Conservation (phyloP, 306 rosid species). For the Canavalia ensiformis region DNA sequence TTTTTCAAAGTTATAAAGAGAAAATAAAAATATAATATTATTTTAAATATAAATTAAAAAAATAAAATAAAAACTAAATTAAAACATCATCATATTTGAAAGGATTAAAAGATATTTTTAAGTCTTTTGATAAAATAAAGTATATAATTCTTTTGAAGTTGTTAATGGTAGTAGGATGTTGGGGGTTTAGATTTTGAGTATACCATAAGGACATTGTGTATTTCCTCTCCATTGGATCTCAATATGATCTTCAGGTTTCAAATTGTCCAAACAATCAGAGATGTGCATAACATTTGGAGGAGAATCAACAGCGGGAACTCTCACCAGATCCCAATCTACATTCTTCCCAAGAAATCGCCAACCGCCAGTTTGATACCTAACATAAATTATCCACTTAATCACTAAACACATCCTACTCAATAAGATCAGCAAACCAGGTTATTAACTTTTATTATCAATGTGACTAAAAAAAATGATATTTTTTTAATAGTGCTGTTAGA, state of each 20-base stretch:
- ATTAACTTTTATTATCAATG: background rate
- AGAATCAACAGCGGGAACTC: constrained; percentile 63
- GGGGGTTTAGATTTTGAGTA: background rate
- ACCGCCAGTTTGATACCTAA: constrained; percentile 66
- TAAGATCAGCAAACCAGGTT: background rate
- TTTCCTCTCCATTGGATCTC: constrained; percentile 77
- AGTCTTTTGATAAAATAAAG: no score
- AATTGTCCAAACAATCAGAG: constrained; percentile 59
- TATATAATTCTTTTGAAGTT: no score
- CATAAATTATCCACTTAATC: constrained; percentile 16
- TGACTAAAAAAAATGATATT: background rate
- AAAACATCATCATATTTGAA: no score
- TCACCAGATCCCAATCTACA: constrained; percentile 68
- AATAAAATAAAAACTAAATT: no score
- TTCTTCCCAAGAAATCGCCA: constrained; percentile 59
- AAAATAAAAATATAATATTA: no score
- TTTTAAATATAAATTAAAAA: no score
- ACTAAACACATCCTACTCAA: background rate
- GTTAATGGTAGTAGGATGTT: no score
- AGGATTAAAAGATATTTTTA: no score
- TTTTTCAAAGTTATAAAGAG: no score
- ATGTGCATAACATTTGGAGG: constrained; percentile 60
- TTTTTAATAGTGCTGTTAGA: background rate
- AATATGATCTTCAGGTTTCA: constrained; percentile 76
- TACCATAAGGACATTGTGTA: constrained; percentile 68